Conservation (phyloP, 805 yeast genomes). For the Candida pseudofarinosa region DNA sequence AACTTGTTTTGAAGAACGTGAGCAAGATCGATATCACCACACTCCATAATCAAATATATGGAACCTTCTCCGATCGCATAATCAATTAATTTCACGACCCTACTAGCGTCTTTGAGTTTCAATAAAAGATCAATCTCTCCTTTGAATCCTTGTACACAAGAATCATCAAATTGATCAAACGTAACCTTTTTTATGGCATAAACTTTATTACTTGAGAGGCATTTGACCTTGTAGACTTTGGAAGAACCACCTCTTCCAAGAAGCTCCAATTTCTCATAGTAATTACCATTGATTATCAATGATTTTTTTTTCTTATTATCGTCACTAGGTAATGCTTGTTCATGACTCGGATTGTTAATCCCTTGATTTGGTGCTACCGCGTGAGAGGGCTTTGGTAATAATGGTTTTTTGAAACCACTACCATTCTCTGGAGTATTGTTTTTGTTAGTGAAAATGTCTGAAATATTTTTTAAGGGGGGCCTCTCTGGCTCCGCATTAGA, state of each 20-base stretch:
- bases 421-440: constrained; percentile 2
- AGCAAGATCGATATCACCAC: constrained; percentile 89
- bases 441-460: constrained; percentile 11
- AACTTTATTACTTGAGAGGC: constrained; percentile 45
- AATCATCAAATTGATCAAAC: constrained; percentile 75
- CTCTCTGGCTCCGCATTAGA: constrained; percentile 3
- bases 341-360: constrained; percentile 3
- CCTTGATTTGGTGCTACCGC: background rate
- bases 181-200: constrained; percentile 81
- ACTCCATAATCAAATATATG: constrained; percentile 81
- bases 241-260: constrained; percentile 93
- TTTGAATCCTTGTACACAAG: constrained; percentile 72
- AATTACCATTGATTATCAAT: constrained; percentile 48
- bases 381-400: constrained; percentile 22
- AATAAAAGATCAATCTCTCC: constrained; percentile 81
- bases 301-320: constrained; percentile 22
- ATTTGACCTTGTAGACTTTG: constrained; percentile 76
- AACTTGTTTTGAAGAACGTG: constrained; percentile 63
- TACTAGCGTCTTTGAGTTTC: constrained; percentile 50
- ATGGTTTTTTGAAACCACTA: constrained; percentile 34
- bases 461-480: constrained; percentile 16
- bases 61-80: constrained; percentile 63
- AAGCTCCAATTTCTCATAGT: constrained; percentile 71
- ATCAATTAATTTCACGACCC: constrained; percentile 79
- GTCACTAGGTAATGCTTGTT: constrained; percentile 4